Evolutionary conservation across 345 rosid species (phyloP).

Genomic region (Syzygium aromaticum): DNA sequence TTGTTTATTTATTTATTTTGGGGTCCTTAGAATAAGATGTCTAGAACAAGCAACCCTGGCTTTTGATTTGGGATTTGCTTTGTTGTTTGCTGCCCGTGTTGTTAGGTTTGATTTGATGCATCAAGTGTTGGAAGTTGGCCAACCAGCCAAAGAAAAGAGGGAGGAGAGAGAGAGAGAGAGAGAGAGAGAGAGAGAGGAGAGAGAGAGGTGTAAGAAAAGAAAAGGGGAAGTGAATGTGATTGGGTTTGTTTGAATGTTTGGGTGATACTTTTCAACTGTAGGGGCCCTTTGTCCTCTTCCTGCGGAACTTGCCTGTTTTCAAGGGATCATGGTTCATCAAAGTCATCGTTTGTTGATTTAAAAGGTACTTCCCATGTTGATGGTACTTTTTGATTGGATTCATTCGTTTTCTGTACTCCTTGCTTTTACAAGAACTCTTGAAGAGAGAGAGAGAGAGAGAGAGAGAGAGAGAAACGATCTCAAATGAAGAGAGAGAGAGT

Average conservation of each 20-base stretch:
- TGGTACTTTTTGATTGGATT: background rate
- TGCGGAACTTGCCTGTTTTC: background rate
- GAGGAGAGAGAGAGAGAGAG: background rate
- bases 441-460: background rate
- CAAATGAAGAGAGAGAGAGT: background rate
- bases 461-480: background rate
- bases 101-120: conserved; percentile 22
- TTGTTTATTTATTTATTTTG: background rate
- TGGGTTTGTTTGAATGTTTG: conserved; percentile 44
- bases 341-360: background rate
- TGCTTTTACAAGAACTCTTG: background rate
- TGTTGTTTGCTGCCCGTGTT: background rate
- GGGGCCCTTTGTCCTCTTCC: conserved; percentile 3
- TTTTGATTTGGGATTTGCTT: conserved; percentile 9
- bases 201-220: background rate
- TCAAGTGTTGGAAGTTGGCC: conserved; percentile 22
- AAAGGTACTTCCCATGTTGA: background rate
- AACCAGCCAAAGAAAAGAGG: background rate
- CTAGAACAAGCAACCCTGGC: conserved; percentile 1
- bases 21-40: background rate
- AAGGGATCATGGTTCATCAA: background rate
- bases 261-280: conserved; percentile 4
- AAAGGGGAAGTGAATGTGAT: conserved; percentile 20
- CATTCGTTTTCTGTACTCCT: background rate
- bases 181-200: background rate